Percentiles rank a stretch among this genome's conserved stretches.
Evolutionary conservation across 768 basidiomycete species (phyloP).

Genomic region (Chalciporus piperatus): DNA sequence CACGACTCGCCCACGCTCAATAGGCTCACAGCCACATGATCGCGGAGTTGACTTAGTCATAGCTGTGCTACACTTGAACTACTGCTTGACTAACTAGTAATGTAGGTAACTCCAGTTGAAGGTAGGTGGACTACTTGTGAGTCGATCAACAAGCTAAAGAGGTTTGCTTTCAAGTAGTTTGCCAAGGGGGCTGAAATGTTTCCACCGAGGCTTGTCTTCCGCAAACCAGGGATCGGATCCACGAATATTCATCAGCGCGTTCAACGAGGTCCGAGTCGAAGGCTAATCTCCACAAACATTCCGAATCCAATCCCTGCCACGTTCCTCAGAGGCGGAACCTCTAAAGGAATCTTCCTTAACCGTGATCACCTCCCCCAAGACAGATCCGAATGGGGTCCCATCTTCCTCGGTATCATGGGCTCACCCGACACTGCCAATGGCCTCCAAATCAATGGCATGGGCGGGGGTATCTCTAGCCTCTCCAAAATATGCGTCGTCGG

Average conservation of each 20-base stretch:
- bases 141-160: not conserved
- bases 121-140: not conserved
- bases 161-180: not conserved
- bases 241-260: not conserved
- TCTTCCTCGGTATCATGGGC: conserved; percentile 77
- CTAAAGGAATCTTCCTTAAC: conserved; percentile 71
- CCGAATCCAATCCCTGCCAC: conserved; percentile 18
- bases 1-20: not conserved
- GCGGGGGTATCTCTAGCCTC: conserved; percentile 71
- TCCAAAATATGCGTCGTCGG: conserved; percentile 73
- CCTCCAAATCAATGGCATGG: conserved; percentile 79
- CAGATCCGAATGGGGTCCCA: conserved; percentile 49
- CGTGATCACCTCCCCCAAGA: conserved; percentile 50
- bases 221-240: not conserved
- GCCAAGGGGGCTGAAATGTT: not conserved
- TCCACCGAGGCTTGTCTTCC: not conserved
- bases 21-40: conserved; percentile 14
- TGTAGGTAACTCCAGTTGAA: not conserved
- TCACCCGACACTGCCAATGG: conserved; percentile 69
- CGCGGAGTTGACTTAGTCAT: not conserved
- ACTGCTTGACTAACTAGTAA: not conserved
- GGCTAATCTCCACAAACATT: not conserved
- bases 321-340: conserved; percentile 73
- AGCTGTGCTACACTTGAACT: not conserved
- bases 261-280: not conserved